phyloP scores from a whole-genome alignment of 177 flowering plant species.

The Vitis hybrid region DNA sequence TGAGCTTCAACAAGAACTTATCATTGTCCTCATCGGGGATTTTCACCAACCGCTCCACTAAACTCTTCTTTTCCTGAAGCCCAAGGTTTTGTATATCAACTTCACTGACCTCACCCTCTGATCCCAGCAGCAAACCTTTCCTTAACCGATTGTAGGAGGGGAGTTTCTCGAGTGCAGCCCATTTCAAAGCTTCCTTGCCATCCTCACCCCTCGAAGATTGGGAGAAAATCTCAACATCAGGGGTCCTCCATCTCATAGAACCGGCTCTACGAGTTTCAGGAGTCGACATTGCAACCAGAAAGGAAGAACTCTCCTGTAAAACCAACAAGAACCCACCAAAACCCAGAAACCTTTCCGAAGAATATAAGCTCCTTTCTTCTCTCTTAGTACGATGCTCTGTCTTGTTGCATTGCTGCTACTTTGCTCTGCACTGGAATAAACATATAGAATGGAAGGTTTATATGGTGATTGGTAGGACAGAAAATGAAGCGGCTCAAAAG shows the following conservation, averaged over 20 bases:
- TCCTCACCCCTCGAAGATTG: slow-evolving; percentile 39
- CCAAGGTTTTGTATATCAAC: slow-evolving; percentile 28
- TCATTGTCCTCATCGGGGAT: slow-evolving; percentile 70
- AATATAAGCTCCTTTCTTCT: too few relatives aligned
- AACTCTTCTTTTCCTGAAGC: slow-evolving; percentile 27
- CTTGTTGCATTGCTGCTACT: too few relatives aligned
- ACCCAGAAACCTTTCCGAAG: too few relatives aligned
- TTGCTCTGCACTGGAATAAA: too few relatives aligned
- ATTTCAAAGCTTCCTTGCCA: slow-evolving; percentile 58
- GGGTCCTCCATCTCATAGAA: slow-evolving; percentile 33
- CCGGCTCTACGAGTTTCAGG: not conserved
- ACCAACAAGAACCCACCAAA: too few relatives aligned
- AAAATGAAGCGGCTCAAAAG: too few relatives aligned
- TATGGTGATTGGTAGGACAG: too few relatives aligned
- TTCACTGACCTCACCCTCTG: slow-evolving; percentile 4
- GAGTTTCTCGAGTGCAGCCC: slow-evolving; percentile 64
- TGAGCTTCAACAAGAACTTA: slow-evolving; percentile 68
- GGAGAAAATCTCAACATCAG: slow-evolving; percentile 30
- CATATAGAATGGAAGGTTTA: too few relatives aligned
- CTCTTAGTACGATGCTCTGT: too few relatives aligned
- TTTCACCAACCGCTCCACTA: slow-evolving; percentile 44
- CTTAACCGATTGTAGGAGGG: slow-evolving; percentile 48
- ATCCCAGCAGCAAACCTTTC: slow-evolving; percentile 43
- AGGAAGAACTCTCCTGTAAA: too few relatives aligned
- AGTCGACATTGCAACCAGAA: too few relatives aligned